Evolutionary conservation across 163 green algal genomes (phyloP).

Genomic region (Scenedesmus sp.): DNA sequence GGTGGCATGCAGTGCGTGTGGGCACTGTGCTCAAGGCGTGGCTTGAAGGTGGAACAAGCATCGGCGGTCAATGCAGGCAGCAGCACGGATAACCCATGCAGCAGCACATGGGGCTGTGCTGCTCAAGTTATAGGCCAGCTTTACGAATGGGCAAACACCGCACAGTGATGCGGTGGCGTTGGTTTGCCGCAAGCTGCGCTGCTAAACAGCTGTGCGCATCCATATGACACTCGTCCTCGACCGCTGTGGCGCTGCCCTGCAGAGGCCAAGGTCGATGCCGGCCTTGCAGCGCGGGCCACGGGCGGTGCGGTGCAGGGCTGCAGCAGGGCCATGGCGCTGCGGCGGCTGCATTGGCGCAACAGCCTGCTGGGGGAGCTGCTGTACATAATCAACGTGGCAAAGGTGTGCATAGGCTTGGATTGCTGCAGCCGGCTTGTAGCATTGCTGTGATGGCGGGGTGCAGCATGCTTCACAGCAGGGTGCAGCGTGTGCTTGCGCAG

Average conservation of each 20-base stretch:
- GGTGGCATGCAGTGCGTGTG: not conserved
- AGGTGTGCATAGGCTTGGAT: constrained; percentile 53
- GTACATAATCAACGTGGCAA: constrained; percentile 68
- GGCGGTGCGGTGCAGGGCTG: constrained; percentile 48
- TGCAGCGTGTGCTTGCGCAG: not conserved
- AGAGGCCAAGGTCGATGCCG: constrained; percentile 73
- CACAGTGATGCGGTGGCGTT: no score
- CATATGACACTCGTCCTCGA: no score
- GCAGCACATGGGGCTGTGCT: not conserved
- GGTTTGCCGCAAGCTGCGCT: no score
- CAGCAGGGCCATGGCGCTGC: constrained; percentile 69
- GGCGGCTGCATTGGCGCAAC: constrained; percentile 76
- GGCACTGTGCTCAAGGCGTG: not conserved
- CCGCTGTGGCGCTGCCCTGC: constrained; percentile 21
- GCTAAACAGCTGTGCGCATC: no score
- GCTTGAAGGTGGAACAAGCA: not conserved
- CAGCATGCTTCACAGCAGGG: not conserved
- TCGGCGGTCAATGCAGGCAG: not conserved
- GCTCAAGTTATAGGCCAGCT: not conserved
- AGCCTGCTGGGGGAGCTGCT: constrained; percentile 65
- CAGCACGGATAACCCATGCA: no score
- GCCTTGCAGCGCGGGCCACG: constrained; percentile 51
- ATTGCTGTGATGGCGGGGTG: not conserved
- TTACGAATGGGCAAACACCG: no score
- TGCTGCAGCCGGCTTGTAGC: no score